Conservation (phyloP, 768 basidiomycete genomes). For the Panaeolus cyanescens region DNA sequence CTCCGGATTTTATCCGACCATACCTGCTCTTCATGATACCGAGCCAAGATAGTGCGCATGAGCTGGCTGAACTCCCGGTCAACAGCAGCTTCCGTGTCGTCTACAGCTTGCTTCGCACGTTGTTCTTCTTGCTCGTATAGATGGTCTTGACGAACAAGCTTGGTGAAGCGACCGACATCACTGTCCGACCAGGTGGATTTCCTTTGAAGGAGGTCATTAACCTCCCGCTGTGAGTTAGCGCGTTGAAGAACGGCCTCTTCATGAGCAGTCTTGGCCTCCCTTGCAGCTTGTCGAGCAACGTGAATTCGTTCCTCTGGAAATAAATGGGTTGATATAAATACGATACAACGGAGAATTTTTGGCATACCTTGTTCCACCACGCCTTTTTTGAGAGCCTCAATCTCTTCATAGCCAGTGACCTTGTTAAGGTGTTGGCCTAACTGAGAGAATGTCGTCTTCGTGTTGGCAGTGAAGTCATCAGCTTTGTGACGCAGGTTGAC, state of each 20-base stretch:
- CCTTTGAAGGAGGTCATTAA: slow-evolving; percentile 92
- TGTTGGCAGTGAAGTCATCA: slow-evolving; percentile 57
- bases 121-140: slow-evolving; percentile 79
- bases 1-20: slow-evolving; percentile 99
- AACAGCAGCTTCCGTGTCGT: slow-evolving; percentile 73
- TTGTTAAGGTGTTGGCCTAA: slow-evolving; percentile 82
- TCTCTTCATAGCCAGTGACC: slow-evolving; percentile 90
- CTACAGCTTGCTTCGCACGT: slow-evolving; percentile 65
- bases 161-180: slow-evolving; percentile 88
- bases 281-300: slow-evolving; percentile 63
- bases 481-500: slow-evolving; percentile 51
- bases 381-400: slow-evolving; percentile 75
- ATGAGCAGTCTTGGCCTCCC: slow-evolving; percentile 72
- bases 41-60: slow-evolving; percentile 83
- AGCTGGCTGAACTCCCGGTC: slow-evolving; percentile 88
- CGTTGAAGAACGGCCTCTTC: slow-evolving; percentile 80
- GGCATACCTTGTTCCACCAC: slow-evolving; percentile 82
- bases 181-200: slow-evolving; percentile 91
- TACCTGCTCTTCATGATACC: slow-evolving; percentile 98
- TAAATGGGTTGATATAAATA: neutral
- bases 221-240: slow-evolving; percentile 88
- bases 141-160: slow-evolving; percentile 90
- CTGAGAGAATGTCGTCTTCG: slow-evolving; percentile 65
- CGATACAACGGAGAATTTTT: neutral
- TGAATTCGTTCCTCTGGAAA: slow-evolving; percentile 72